Conservation (phyloP, 768 basidiomycete species). For the Rhodotorula paludigena region DNA sequence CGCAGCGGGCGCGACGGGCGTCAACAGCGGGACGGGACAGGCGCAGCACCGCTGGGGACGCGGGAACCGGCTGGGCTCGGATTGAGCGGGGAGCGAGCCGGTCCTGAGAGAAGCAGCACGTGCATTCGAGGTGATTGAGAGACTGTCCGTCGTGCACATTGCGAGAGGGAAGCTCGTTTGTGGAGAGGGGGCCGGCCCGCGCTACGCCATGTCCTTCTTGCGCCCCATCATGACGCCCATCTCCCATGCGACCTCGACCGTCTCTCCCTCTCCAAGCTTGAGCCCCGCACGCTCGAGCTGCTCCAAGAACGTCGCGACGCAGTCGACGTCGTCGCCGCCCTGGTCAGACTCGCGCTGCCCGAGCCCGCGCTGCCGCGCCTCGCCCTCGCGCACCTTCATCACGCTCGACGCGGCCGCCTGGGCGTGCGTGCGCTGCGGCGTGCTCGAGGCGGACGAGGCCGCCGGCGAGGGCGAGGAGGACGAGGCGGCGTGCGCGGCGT, state of each 20-base stretch:
- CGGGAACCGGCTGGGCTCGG: conserved; percentile 34
- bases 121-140: too few species aligned
- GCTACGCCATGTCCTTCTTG: conserved; percentile 6
- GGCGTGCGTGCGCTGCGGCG: too few species aligned
- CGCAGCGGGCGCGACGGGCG: not conserved
- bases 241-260: conserved; percentile 46
- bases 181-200: too few species aligned
- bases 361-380: too few species aligned
- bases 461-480: too few species aligned
- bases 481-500: conserved; percentile 55
- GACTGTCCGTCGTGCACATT: too few species aligned
- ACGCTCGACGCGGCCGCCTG: too few species aligned
- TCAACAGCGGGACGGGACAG: not conserved
- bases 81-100: not conserved
- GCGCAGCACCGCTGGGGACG: conserved; percentile 35
- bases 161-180: too few species aligned
- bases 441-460: too few species aligned
- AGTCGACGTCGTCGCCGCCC: conserved; percentile 31
- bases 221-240: conserved; percentile 46
- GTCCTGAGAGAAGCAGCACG: too few species aligned
- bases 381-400: too few species aligned
- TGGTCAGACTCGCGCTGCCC: conserved; percentile 51
- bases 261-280: conserved; percentile 37
- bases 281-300: conserved; percentile 23
- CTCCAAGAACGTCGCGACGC: conserved; percentile 23